These are phyloP conservation scores for Dothistroma septosporum DNA, from an alignment of 2,329 filamentous ascomycete genomes.

Conservation along the genomic window DNA sequence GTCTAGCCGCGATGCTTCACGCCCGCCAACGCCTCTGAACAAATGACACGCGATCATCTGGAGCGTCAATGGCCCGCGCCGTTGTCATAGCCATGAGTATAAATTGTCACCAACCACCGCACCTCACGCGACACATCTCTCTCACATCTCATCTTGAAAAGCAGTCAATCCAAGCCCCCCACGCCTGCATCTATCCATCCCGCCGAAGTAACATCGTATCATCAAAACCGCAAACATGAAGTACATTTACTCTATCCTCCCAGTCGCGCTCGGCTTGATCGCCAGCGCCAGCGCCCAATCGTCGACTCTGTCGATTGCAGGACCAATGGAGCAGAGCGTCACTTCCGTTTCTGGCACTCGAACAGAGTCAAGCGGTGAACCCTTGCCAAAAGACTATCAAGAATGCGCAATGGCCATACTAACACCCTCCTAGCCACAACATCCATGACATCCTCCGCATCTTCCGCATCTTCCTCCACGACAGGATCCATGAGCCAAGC, in stretches of 20 bases:
- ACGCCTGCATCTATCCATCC: background rate
- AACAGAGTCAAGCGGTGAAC: background rate
- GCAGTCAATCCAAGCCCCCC: background rate
- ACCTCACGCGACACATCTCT: background rate
- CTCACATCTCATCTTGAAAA: background rate
- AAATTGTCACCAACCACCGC: background rate
- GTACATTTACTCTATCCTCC: background rate
- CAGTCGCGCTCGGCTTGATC: background rate
- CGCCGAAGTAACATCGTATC: background rate
- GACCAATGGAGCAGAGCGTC: conserved; percentile 6
- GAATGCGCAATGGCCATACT: background rate
- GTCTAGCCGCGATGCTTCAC: background rate
- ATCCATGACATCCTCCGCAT: background rate
- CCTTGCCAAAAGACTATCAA: background rate
- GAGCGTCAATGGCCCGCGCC: background rate
- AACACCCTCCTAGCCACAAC: background rate
- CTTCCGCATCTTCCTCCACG: background rate
- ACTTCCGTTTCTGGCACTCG: conserved; percentile 1
- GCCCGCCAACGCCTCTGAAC: background rate
- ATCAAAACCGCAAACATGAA: background rate
- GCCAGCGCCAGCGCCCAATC: conserved; percentile 4
- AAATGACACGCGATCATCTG: background rate
- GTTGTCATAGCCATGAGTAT: background rate
- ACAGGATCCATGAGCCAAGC: background rate
- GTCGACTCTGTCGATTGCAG: conserved; percentile 3